Evolutionary conservation across 108 stramenopile species (phyloP), one percentile per base, ranked within the genome.

Genomic region (Discostella stelligeroides): DNA sequence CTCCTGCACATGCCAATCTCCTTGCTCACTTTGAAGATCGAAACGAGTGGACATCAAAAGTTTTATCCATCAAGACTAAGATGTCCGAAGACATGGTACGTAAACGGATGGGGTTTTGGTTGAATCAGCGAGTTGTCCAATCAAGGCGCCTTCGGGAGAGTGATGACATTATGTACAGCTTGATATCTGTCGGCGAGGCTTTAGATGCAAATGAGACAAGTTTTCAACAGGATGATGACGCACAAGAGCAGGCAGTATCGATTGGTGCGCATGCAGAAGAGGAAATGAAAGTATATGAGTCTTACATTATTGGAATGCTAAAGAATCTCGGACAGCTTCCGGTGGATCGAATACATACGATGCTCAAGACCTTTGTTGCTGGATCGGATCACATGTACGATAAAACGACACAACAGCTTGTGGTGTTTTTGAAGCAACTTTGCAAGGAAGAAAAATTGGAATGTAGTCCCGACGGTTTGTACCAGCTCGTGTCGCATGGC

Each of bases 21-120:
- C 92, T 99, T 56, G 72, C 92, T 61, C 85, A 96, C 75, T 97
- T 99, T 54, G 92, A 88, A 58, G 96, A 94, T 71, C 82, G 86
- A 65, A 58, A 68, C 5, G 50, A 57, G 18, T 95, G 94, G 92
- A 88, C 86, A 4, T 56, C 72, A 12, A 79, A 83, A 25, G 95
- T 90, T 9, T 79, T 98, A 12, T 79, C 88, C 5, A 80, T 70
- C 49, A 84, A 87, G 62, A 89, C 85, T 34, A 89, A 88, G 12
- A 71, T 95, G 67, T 49, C 91, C 10, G 87, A 87, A 30, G 86
- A 88, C 25, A 62, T 72, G 17, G 66, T 97, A 37, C 68, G 82
- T 43, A 93, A 88, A 60, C 78, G 85, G 8, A 92, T 97, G 88
- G 66, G 58, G 9, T 95, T 83, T 66, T 97, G 97, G 97, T 55